phyloP scores from a whole-genome alignment of 139 green algal genomes.

The Gonium pectorale region DNA sequence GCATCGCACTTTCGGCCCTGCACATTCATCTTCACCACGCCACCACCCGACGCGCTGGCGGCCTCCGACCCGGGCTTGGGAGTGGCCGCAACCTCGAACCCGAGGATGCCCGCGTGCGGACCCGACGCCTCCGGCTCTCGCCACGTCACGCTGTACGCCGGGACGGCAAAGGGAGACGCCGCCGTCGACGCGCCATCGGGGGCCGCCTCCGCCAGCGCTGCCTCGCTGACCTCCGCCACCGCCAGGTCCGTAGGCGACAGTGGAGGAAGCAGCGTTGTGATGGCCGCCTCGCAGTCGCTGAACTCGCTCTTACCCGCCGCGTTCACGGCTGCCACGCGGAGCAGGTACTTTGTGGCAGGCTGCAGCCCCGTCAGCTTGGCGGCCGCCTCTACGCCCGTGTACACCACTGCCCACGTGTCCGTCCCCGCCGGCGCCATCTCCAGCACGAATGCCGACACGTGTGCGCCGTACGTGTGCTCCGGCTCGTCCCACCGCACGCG shows the following conservation, averaged over 20 bases:
- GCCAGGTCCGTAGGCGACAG: constrained; percentile 13
- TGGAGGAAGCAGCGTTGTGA: constrained; percentile 53
- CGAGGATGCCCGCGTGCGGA: constrained; percentile 41
- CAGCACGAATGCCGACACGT: constrained; percentile 61
- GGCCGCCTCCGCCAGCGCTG: background rate
- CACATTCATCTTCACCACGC: constrained; percentile 34
- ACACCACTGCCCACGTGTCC: constrained; percentile 46
- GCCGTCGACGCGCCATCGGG: background rate
- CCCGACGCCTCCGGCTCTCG: background rate
- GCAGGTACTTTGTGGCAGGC: constrained; percentile 54
- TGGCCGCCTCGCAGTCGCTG: constrained; percentile 24
- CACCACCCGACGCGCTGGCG: background rate
- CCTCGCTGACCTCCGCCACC: background rate
- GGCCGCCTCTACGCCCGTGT: constrained; percentile 42
- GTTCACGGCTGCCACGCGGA: constrained; percentile 66
- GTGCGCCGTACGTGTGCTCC: constrained; percentile 61
- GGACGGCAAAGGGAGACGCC: background rate
- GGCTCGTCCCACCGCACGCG: constrained; percentile 63
- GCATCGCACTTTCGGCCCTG: background rate
- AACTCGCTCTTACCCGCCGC: constrained; percentile 56
- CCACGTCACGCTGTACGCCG: constrained; percentile 56
- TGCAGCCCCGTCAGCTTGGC: constrained; percentile 49
- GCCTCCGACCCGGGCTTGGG: constrained; percentile 17
- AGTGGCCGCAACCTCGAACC: constrained; percentile 55
- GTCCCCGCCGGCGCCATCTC: constrained; percentile 13